Base-by-base conservation (phyloP, 306 rosid genomes). In the Castanea mollissima region DNA sequence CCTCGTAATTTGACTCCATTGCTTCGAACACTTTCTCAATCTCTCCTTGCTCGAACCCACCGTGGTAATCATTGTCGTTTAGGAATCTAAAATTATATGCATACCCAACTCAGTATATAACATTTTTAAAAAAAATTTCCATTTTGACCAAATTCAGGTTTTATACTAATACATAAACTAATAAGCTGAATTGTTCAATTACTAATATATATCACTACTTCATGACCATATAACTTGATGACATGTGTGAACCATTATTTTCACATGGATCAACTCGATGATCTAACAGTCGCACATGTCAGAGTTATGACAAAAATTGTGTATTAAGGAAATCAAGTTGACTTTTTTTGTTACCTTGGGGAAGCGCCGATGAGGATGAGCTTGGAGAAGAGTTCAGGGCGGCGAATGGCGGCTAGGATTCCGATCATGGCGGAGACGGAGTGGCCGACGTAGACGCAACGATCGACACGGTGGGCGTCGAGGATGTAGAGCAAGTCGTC, bases 351-450 rank as follows among this genome's bases (percentile, higher is more conserved):
- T 63, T 38, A 92, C 99, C 96, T 86, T 0, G 99, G 98, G 9
- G 98, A 93, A 55, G 99, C 98, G 60, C 98, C 96, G 87, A 95
- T 76, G 78, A 95, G 92, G 85, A 95, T 59, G 85, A 95, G 99
- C 81, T 93, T 95, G 71, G 93, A 55, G 88, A 95, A 95, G 75
- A 93, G 98, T 0, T 90, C 86, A 3, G 99, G 98, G 55, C 96
- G 92, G 78, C 92, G 92, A 70, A 95, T 95, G 71, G 99, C 71
- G 54, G 99, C 98, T 16, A 93, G 81, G 82, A 93, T 92, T 14
- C 97, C 99, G 82, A 89, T 92, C 97, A 93, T 95, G 79, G 96
- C 98, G 85, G 99, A 95, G 86, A 95, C 89, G 16, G 99, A 95
- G 90, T 95, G 99, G 52, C 99, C 99, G 14, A 93, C 99, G 75